Evolutionary conservation across 179 eudicot species (phyloP), one percentile per base, ranked within the genome.

Genomic region (Gypsophila paniculata): DNA sequence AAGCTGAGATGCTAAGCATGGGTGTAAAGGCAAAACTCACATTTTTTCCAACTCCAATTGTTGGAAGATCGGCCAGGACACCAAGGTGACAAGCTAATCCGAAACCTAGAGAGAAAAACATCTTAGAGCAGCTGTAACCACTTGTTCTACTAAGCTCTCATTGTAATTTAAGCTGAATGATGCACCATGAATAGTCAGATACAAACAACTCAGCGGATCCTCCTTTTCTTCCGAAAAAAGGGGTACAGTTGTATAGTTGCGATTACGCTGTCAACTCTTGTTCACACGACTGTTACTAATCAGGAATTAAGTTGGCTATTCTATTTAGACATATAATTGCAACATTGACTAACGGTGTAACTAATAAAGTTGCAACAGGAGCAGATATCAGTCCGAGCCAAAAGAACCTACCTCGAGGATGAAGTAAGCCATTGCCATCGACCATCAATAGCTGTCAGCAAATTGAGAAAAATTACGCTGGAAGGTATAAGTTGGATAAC

Each of bases 21-120:
- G n/a, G 17, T 21, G 49, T 39, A 38, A 13, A 63, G 26, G 2
- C 34, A 66, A 64, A 75, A 81, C 98, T 86, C 85, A 93, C 97
- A 80, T 88, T 91, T 85, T 91, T 94, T 69, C 94, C 99, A 38
- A 94, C 78, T 71, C 99, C 96, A 73, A 91, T 82, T 49, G 96
- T 82, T 18, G 99, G 97, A 71, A 94, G 79, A 84, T 87, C 82
- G 68, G 87, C 94, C 61, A 91, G 77, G 76, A 94, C 92, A 57
- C 99, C 99, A 66, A 94, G 88, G 76, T 94, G 99, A 79, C 97
- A 91, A 72, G 97, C 99, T 85, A 91, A 84, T 58, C 99, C 99
- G 73, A 91, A 91, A 55, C 99, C 98, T 93, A 78, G 78, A 82
- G 39, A 60, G 19, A 66, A 69, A 36, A 74, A 53, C 10, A 66